Base-by-base conservation (phyloP, 2,329 filamentous ascomycete genomes). In the Pezizomycotina sp. region DNA sequence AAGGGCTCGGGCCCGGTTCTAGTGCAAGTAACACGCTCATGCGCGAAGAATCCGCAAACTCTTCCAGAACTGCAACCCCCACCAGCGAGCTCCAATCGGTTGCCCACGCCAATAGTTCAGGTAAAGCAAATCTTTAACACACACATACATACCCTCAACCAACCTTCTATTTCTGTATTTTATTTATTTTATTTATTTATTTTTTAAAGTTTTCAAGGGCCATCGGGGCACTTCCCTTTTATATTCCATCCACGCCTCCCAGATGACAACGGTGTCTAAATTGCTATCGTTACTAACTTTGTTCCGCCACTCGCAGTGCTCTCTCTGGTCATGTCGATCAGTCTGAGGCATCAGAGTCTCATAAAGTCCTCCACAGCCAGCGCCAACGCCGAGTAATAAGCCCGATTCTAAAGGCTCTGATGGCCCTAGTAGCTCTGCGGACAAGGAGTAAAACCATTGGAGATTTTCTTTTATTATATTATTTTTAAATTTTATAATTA, bases 31-130 rank as follows among this genome's bases (percentile, higher is more conserved):
- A 70, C 49, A 73, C 79, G 51, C 69, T 74, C 44, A 15, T 33
- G 4, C 74, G 74, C 43, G 83, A 92, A 52, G 83, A 92, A 51
- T 93, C 84, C 44, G 79, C 73, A 51, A 71, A 76, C 49, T 91
- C 82, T 36, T 93, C 84, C 42, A 75, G 89, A 50, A 91, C 82
- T 37, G 81, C 79, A 52, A 95, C 86, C 31, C 84, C 84, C 36
- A 79, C 83, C 28, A 65, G 71, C 49, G 61, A 66, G 45, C 67
- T 68, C 55, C 61, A 65, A 45, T 69, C 68, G 52, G 68, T 69
- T 34, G 76, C 71, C 42, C 78, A 78, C 54, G 72, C 75, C 50
- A 98, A 98, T 65, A 77, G 84, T 50, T 98, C 92, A 64, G 86
- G 82, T 84, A 93, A 72, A 67, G 77, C 50, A 45, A 29, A 15